Percentiles rank a stretch among this genome's conserved stretches.
phyloP scores from a whole-genome alignment of 495 filamentous ascomycete genomes.

The Penicillium odoratum region DNA sequence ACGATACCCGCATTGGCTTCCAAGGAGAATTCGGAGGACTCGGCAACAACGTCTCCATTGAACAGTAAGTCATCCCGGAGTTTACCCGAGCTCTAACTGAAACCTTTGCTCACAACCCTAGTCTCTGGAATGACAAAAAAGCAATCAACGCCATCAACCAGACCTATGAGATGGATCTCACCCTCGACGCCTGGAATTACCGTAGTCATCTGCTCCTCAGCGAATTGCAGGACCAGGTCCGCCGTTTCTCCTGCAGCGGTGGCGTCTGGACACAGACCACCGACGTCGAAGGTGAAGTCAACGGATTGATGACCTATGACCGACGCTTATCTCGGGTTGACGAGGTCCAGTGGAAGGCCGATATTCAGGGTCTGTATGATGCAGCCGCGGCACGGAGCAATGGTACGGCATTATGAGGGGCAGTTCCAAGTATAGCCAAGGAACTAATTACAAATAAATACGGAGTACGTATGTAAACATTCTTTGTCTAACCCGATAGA shows the following conservation, averaged over 20 bases:
- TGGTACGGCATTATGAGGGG: too few relatives aligned
- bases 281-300: constrained; percentile 74
- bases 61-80: constrained; percentile 36
- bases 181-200: constrained; percentile 64
- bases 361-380: constrained; percentile 59
- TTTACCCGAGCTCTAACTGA: not conserved
- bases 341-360: constrained; percentile 56
- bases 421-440: too few relatives aligned
- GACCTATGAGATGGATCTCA: constrained; percentile 63
- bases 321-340: constrained; percentile 55
- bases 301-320: constrained; percentile 68
- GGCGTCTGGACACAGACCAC: constrained; percentile 68
- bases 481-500: too few relatives aligned
- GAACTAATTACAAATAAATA: too few relatives aligned
- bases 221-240: constrained; percentile 60
- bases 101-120: constrained; percentile 7
- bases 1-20: constrained; percentile 59
- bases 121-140: constrained; percentile 56
- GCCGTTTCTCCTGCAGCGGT: constrained; percentile 56
- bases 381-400: constrained; percentile 42
- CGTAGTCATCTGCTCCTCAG: constrained; percentile 52
- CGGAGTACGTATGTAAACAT: too few relatives aligned
- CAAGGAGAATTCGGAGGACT: constrained; percentile 71
- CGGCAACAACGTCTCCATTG: constrained; percentile 58
- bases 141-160: constrained; percentile 59